These are phyloP conservation scores for Tulasnella sp. DNA, from an alignment of 768 basidiomycete species.

Conservation along the genomic window DNA sequence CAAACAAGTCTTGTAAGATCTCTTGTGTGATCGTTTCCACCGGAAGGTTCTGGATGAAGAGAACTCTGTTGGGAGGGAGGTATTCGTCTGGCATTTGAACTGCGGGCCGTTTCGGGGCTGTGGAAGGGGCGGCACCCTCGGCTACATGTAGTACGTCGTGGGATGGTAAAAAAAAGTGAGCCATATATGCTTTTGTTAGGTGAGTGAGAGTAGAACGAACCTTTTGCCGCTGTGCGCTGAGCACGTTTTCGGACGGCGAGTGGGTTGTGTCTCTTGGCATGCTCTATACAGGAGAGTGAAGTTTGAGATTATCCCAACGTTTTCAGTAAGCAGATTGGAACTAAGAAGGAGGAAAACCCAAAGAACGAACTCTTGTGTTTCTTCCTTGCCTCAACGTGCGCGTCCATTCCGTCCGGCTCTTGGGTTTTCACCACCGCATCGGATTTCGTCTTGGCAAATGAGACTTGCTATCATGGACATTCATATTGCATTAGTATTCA, in stretches of 20 bases:
- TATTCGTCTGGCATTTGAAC: conserved; percentile 99
- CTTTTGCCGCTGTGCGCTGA: conserved; percentile 70
- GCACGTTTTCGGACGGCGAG: conserved; percentile 75
- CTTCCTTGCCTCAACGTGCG: conserved; percentile 60
- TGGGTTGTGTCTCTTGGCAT: conserved; percentile 80
- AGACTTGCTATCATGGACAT: conserved; percentile 62
- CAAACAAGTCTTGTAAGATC: conserved; percentile 80
- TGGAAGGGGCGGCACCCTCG: conserved; percentile 50
- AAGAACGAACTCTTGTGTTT: conserved; percentile 74
- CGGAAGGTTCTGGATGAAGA: conserved; percentile 95
- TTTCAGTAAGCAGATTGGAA: no score
- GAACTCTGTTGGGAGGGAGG: conserved; percentile 96
- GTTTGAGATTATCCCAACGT: no score
- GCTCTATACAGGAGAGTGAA: conserved; percentile 43
- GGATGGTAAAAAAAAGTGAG: conserved; percentile 13
- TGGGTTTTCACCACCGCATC: conserved; percentile 79
- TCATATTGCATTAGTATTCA: not conserved
- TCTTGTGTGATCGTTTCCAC: conserved; percentile 81
- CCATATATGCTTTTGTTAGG: no score
- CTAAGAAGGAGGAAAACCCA: not conserved
- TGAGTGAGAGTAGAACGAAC: conserved; percentile 36
- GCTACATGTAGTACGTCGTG: not conserved
- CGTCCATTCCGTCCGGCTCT: conserved; percentile 55
- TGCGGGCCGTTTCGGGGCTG: conserved; percentile 64
- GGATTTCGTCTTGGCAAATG: conserved; percentile 79